Conservation (phyloP, 169 alveolate genomes). For the Plasmodium ovale region DNA sequence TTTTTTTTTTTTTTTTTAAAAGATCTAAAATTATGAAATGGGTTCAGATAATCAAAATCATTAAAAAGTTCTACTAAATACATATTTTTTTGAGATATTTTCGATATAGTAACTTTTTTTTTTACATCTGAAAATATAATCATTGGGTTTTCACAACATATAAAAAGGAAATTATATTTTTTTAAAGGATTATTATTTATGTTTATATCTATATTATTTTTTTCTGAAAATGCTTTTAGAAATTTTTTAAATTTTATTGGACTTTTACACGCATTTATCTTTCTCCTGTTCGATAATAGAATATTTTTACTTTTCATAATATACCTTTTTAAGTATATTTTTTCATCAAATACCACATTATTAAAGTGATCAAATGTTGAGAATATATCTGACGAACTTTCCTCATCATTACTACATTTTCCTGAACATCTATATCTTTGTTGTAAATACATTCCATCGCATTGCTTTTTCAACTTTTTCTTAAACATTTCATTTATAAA, state of each 20-base stretch:
- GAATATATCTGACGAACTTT: constrained; percentile 7
- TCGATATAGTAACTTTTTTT: constrained; percentile 48
- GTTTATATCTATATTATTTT: constrained; percentile 47
- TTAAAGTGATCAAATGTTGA: constrained; percentile 22
- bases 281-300: constrained; percentile 31
- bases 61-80: constrained; percentile 55
- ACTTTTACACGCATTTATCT: constrained; percentile 26
- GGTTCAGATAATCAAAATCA: constrained; percentile 68
- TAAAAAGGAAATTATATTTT: constrained; percentile 45
- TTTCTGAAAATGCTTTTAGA: constrained; percentile 29
- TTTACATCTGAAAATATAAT: constrained; percentile 50
- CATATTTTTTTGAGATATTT: constrained; percentile 62
- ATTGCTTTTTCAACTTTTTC: constrained; percentile 20
- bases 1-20: constrained; percentile 68
- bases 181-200: constrained; percentile 1
- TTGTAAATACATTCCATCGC: constrained; percentile 3
- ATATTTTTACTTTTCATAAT: constrained; percentile 29
- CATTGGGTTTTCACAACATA: constrained; percentile 62
- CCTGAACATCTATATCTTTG: constrained; percentile 16
- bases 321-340: constrained; percentile 43
- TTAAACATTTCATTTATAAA: constrained; percentile 3
- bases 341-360: constrained; percentile 64
- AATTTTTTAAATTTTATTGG: constrained; percentile 44
- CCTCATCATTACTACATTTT: background rate
- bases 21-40: constrained; percentile 48